A percentile compares a stretch with the other conserved stretches of the same genome.
Conservation (phyloP, 108 stramenopile genomes). For the Skeletonema marinoi region DNA sequence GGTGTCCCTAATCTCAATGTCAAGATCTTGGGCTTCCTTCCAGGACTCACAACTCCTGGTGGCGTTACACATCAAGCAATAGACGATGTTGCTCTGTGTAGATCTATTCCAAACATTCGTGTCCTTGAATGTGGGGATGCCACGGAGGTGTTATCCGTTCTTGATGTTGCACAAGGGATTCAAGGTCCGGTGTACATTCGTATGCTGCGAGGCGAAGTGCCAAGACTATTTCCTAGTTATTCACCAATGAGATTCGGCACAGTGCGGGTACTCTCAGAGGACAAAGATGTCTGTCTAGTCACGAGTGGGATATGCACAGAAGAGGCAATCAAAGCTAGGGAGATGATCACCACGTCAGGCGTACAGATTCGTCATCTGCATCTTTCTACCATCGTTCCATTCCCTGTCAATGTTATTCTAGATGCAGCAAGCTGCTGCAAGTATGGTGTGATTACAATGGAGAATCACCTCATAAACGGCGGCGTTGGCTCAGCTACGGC, state of each 20-base stretch:
- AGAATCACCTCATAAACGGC: conserved; percentile 25
- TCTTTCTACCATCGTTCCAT: conserved; percentile 20
- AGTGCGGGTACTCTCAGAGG: conserved; percentile 14
- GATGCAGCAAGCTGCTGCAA: not conserved
- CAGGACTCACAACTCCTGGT: conserved; percentile 27
- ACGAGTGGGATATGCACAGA: conserved; percentile 27
- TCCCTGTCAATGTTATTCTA: conserved; percentile 1
- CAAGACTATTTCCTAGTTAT: conserved; percentile 14
- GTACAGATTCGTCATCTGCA: conserved; percentile 22
- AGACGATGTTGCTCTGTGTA: conserved; percentile 21
- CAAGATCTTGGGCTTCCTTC: conserved; percentile 21
- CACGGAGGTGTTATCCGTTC: conserved; percentile 28
- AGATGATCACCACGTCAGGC: conserved; percentile 9
- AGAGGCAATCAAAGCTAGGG: conserved; percentile 15
- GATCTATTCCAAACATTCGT: conserved; percentile 25
- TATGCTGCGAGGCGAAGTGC: conserved; percentile 26
- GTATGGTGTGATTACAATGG: conserved; percentile 26
- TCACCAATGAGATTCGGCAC: conserved; percentile 23
- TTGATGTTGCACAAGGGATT: conserved; percentile 23
- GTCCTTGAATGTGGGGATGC: conserved; percentile 29
- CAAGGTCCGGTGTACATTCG: conserved; percentile 29
- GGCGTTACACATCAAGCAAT: conserved; percentile 41
- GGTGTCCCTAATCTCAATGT: conserved; percentile 27
- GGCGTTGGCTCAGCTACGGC: conserved; percentile 20
- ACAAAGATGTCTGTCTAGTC: conserved; percentile 17